Base-by-base conservation (phyloP, 2,329 filamentous ascomycete species). In the Pseudogymnoascus destructans region DNA sequence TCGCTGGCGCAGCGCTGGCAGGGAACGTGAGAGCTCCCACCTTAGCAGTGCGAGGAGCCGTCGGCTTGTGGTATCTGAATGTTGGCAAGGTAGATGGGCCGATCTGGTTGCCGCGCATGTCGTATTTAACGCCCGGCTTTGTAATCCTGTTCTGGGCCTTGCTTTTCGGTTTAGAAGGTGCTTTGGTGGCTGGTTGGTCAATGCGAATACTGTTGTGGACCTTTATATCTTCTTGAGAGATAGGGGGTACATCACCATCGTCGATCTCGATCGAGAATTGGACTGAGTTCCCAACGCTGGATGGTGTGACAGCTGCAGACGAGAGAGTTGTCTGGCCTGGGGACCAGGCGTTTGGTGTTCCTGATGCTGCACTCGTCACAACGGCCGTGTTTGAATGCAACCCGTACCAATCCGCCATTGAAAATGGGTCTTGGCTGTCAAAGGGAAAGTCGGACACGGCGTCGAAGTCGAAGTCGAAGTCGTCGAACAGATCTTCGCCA, bases 51-150 rank as follows among this genome's bases (percentile, higher is more conserved):
- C 46, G 46, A 30, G 25, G 46, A 7, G 46, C 23, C 46, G 30
- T 25, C 6, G 21, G 9, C 9, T 52, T 52, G 46, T 5, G n/a
- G 23, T 17, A 17, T 9, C 9, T 52, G 7, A 17, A 7, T 11
- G 46, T 52, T 30, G 46, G n/a, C 46, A 52, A 30, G 46, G 25
- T 30, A 52, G 23, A 25, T 30, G 25, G 23, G 9, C 23, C 25
- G n/a, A 52, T 30, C n/a, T 23, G 23, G 46, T 52, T 52, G n/a
- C 46, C 46, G n/a, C 46, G 46, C 8, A 52, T 30, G n/a, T 52
- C 46, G 9, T 52, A 52, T 30, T 30, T 52, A 11, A 30, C 23
- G 9, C 23, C 10, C 7, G 46, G 46, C 25, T 52, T 30, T 17
- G 46, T 7, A 6, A 9, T 3, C 7, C 25, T 46, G 40, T n/a